Base-by-base conservation (phyloP, 1,284 basidiomycete genomes). In the Ganoderma sinense region DNA sequence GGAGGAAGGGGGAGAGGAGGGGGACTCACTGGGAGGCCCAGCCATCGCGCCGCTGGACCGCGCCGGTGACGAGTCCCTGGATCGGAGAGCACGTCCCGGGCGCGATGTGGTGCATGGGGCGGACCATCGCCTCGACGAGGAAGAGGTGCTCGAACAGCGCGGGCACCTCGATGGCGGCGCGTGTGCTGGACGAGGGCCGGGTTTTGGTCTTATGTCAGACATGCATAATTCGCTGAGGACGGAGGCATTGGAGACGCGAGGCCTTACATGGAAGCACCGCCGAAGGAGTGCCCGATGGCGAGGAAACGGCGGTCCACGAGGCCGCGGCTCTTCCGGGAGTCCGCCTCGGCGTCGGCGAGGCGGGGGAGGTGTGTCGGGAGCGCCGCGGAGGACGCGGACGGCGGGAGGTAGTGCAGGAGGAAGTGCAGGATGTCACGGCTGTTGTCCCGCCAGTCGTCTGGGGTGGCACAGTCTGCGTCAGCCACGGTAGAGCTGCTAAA, bases 231-330 rank as follows among this genome's bases (percentile, higher is more conserved):
- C 23, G 31, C 10, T 7, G 18, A 33, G 58, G 31, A 39, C 23
- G 39, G n/a, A n/a, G 39, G 14, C 36, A 36, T 36, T 36, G 36
- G 36, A 36, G 33, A 41, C 59, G 13, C 5, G 13, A 14, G 23
- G 81, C 89, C 78, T 76, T 76, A 94, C 92, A 87, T 84, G 3
- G 88, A 87, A 72, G 89, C 91, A 1, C 92, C 94, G 33, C 95
- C 94, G 69, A 93, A 91, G 0, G 94, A 97, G 78, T 98, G 95
- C 0, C 95, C 96, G 2, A 96, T 80, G 1, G 85, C 88, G 29
- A 96, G 81, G 4, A 94, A 76, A 14, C 76, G 86, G 20, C 89
- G 85, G 29, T 80, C 72, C 3, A 62, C 67, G 75, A 88, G 86
- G 4, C 92, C 89, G 36, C 78, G 73, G 13, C 74, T 71, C 71